Conservation (phyloP, 108 stramenopile species). For the Schizochytrium sp. region DNA sequence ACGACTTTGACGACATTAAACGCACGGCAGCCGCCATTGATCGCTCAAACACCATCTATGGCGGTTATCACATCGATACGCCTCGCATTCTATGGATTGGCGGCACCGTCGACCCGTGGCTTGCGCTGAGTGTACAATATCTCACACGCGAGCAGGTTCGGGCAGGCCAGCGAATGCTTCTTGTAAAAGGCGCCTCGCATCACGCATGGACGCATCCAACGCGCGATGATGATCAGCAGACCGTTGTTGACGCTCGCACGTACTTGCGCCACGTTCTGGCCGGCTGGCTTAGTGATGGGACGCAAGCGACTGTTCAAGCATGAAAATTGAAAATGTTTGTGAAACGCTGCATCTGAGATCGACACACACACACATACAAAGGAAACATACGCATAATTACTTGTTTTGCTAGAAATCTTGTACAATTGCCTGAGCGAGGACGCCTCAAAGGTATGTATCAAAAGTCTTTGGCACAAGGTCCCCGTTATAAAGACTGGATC, state of each 20-base stretch:
- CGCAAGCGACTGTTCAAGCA: not conserved
- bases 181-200: constrained; percentile 63
- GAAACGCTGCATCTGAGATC: not conserved
- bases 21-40: constrained; percentile 54
- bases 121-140: constrained; percentile 53
- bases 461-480: too few relatives aligned
- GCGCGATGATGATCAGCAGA: constrained; percentile 43
- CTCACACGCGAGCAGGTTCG: constrained; percentile 4
- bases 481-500: too few relatives aligned
- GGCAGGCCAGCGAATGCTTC: constrained; percentile 28
- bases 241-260: constrained; percentile 45
- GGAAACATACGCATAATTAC: too few relatives aligned
- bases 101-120: constrained; percentile 91
- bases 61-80: constrained; percentile 52
- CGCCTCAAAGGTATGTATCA: too few relatives aligned
- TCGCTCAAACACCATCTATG: constrained; percentile 60
- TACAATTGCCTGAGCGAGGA: too few relatives aligned
- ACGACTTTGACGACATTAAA: constrained; percentile 7
- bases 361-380: too few relatives aligned
- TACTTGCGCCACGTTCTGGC: constrained; percentile 50
- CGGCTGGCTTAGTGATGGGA: constrained; percentile 36
- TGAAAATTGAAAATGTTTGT: not conserved
- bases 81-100: constrained; percentile 68
- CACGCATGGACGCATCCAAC: constrained; percentile 75
- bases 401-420: too few relatives aligned